Evolutionary conservation across 208 protist genomes (phyloP).

Genomic region (Herpetomonas muscarum): DNA sequence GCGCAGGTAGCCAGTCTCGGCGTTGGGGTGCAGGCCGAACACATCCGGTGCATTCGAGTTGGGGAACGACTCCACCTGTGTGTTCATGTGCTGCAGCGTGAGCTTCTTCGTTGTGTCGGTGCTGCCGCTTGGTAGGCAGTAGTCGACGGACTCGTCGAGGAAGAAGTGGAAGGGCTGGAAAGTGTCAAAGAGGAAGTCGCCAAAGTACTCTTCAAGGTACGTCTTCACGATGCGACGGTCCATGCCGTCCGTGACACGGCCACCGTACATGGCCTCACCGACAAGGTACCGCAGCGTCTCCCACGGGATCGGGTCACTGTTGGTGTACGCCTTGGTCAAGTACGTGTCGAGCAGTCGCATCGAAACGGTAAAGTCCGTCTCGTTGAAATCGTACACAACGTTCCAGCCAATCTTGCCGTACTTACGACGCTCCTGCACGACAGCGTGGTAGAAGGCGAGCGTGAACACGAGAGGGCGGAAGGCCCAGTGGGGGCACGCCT

Average conservation of each 20-base stretch:
- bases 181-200: slow-evolving; percentile 99
- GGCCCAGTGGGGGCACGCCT: slow-evolving; percentile 92
- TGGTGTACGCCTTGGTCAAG: slow-evolving; percentile 94
- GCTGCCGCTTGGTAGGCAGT: slow-evolving; percentile 86
- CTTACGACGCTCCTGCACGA: slow-evolving; percentile 98
- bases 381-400: slow-evolving; percentile 99
- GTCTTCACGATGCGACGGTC: slow-evolving; percentile 98
- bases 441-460: slow-evolving; percentile 98
- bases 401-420: slow-evolving; percentile 99
- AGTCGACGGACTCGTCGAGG: slow-evolving; percentile 82
- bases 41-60: slow-evolving; percentile 96
- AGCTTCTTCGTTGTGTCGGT: slow-evolving; percentile 62
- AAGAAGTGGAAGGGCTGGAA: slow-evolving; percentile 99
- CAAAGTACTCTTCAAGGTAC: slow-evolving; percentile 99
- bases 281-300: slow-evolving; percentile 98
- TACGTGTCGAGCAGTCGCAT: slow-evolving; percentile 96
- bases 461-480: slow-evolving; percentile 98
- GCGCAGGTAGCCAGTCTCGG: slow-evolving; percentile 98
- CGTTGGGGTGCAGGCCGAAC: slow-evolving; percentile 98
- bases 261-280: slow-evolving; percentile 99
- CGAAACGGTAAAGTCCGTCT: slow-evolving; percentile 98
- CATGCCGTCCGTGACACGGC: slow-evolving; percentile 97
- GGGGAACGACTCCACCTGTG: slow-evolving; percentile 91
- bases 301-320: slow-evolving; percentile 97
- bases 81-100: slow-evolving; percentile 82